Evolutionary conservation across 2,329 filamentous ascomycete species (phyloP), one percentile per base, ranked within the genome.

Genomic region (Pseudocercospora eumusae): DNA sequence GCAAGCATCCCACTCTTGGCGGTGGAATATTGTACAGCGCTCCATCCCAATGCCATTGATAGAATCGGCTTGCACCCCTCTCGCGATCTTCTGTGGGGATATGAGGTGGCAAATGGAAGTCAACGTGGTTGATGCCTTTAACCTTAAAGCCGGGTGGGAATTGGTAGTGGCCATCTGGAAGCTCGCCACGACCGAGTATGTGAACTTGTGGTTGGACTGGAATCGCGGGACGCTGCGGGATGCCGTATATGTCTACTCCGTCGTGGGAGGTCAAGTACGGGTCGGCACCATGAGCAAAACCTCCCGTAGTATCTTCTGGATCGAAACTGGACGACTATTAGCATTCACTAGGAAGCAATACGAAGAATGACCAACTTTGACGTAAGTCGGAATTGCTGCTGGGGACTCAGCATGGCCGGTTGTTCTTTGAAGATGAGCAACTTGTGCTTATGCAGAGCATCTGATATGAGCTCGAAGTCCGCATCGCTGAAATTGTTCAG

Each of bases 351-450:
- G n/a, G n/a, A n/a, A n/a, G n/a, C n/a, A n/a, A n/a, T n/a, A n/a
- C n/a, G 25, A 28, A 10, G 18, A 15, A 4, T 25, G 44, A 25
- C 47, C 10, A 33, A 65, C 63, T 27, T 59, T 4, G 63, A 65
- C 6, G 63, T 65, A 13, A 65, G 47, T 10, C 54, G 49, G 44
- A 50, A 65, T n/a, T 60, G 60, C 28, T 65, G 63, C 57, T 65
- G 63, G 36, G 63, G 63, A 20, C 15, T 62, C 9, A 65, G 36
- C 60, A 65, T 65, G 15, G 47, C 44, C 25, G 63, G 63, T 27
- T 65, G 63, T 36, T 63, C 52, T 25, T 65, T 65, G 62, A 64
- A 64, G 0, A 64, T 60, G 11, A 64, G 52, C n/a, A 64, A 23
- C 52, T 64, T 64, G 31, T 64, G 62, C 53, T 57, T 44, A 40